Conservation (phyloP, 2,329 filamentous ascomycete species). For the Arthrobotrys sinensis region DNA sequence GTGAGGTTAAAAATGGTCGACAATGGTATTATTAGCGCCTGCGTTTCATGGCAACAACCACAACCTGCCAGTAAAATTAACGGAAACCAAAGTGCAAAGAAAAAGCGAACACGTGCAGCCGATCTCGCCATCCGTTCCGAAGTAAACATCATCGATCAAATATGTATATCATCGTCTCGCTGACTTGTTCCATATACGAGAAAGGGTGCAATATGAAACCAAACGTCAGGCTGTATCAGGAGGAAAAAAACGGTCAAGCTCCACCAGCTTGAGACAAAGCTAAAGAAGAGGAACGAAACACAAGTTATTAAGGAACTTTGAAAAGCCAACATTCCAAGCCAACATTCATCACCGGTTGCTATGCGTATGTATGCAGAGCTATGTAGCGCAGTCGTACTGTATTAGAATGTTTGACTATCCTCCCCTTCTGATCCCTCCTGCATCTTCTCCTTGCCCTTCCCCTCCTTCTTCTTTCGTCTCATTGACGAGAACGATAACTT, state of each 20-base stretch:
- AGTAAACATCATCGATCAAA: neutral
- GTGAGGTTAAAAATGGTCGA: neutral
- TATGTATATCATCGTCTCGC: neutral
- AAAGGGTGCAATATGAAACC: neutral
- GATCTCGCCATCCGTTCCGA: neutral
- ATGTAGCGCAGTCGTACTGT: no score
- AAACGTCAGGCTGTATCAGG: neutral
- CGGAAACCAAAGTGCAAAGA: neutral
- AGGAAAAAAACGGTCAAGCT: neutral
- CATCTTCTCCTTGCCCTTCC: neutral
- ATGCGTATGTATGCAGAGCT: neutral
- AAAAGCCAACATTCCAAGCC: constrained; percentile 11
- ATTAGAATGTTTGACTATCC: neutral
- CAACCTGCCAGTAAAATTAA: neutral
- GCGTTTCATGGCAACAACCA: neutral
- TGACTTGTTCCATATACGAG: neutral
- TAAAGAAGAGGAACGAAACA: neutral
- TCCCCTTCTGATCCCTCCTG: neutral
- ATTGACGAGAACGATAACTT: constrained; percentile 8
- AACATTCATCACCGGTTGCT: neutral
- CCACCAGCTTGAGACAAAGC: neutral
- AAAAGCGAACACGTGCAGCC: neutral
- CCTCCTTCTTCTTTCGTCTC: neutral
- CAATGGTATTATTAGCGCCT: constrained; percentile 31
- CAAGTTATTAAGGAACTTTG: constrained; percentile 2